A percentile compares a stretch with the other conserved stretches of the same genome.
phyloP scores from a whole-genome alignment of 2,329 filamentous ascomycete species.

The Thelonectria discophora region DNA sequence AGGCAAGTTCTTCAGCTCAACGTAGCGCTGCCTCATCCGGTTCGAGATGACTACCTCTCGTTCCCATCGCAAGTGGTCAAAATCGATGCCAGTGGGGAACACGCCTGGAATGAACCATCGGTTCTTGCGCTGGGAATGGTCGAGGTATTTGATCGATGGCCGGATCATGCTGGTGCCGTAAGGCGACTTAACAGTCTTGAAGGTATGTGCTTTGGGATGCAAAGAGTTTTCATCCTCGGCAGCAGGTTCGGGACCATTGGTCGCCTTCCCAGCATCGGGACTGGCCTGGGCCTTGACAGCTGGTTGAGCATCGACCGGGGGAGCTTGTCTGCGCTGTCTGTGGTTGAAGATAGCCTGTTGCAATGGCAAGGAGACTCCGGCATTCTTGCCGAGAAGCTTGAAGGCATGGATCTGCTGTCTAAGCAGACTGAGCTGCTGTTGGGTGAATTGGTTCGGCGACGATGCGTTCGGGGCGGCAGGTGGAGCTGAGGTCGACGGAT shows the following conservation, averaged over 20 bases:
- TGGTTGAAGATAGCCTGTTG: slow-evolving; percentile 86
- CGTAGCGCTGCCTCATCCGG: slow-evolving; percentile 83
- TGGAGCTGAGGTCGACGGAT: slow-evolving; percentile 44
- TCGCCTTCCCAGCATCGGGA: slow-evolving; percentile 49
- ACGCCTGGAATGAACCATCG: slow-evolving; percentile 85
- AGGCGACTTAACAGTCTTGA: slow-evolving; percentile 80
- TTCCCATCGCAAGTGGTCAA: slow-evolving; percentile 85
- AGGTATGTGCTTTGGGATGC: slow-evolving; percentile 59
- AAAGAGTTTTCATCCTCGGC: slow-evolving; percentile 46
- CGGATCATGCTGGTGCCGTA: slow-evolving; percentile 65
- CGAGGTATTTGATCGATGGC: slow-evolving; percentile 76
- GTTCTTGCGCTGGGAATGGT: slow-evolving; percentile 79
- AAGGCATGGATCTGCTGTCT: slow-evolving; percentile 91
- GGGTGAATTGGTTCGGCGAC: slow-evolving; percentile 71
- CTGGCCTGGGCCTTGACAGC: slow-evolving; percentile 43
- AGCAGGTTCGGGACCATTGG: slow-evolving; percentile 47
- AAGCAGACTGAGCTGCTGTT: slow-evolving; percentile 80
- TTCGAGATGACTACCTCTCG: slow-evolving; percentile 91
- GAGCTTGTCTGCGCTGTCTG: slow-evolving; percentile 70
- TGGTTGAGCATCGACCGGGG: slow-evolving; percentile 54
- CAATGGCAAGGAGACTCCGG: slow-evolving; percentile 78
- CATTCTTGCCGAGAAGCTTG: slow-evolving; percentile 87
- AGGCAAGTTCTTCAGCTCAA: slow-evolving; percentile 83
- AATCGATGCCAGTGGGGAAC: slow-evolving; percentile 87
- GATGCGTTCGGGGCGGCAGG: slow-evolving; percentile 44